phyloP scores from a whole-genome alignment of 2,329 filamentous ascomycete genomes.

The Alternaria brassicicola region DNA sequence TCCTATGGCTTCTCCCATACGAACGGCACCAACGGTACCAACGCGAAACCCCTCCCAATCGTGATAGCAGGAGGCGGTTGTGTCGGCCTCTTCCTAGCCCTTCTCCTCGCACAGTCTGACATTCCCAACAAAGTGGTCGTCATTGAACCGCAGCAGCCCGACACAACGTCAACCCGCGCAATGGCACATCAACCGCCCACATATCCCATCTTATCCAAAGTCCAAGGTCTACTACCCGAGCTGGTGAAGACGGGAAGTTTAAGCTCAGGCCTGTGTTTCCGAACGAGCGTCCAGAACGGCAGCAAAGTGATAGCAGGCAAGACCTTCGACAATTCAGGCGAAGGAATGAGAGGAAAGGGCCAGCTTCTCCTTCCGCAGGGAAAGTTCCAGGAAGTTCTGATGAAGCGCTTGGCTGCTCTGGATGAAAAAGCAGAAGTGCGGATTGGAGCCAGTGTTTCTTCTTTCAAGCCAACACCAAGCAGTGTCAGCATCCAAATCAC shows the following conservation, averaged over 20 bases:
- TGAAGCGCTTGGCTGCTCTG: slow-evolving; percentile 21
- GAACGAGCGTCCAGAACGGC: slow-evolving; percentile 30
- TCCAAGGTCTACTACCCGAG: slow-evolving; percentile 45
- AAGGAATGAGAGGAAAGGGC: slow-evolving; percentile 29
- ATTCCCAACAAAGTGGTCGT: slow-evolving; percentile 46
- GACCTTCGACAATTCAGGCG: slow-evolving; percentile 29
- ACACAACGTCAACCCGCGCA: slow-evolving; percentile 47
- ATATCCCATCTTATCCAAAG: slow-evolving; percentile 48
- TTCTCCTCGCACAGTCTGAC: slow-evolving; percentile 45
- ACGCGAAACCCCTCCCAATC: slow-evolving; percentile 28
- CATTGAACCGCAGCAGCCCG: slow-evolving; percentile 33
- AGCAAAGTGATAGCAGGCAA: slow-evolving; percentile 38
- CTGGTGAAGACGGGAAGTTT: slow-evolving; percentile 37
- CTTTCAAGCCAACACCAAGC: slow-evolving; percentile 13
- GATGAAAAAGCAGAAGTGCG: slow-evolving; percentile 22
- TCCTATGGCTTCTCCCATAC: background rate
- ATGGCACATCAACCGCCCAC: slow-evolving; percentile 53
- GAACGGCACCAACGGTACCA: background rate
- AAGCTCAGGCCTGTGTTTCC: slow-evolving; percentile 37
- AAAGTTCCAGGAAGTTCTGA: slow-evolving; percentile 38
- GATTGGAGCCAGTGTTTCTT: slow-evolving; percentile 27
- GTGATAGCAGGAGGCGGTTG: slow-evolving; percentile 51
- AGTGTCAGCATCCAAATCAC: slow-evolving; percentile 18
- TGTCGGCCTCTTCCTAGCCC: slow-evolving; percentile 50
- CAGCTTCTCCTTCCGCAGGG: slow-evolving; percentile 42